Base-by-base conservation (phyloP, 177 flowering plant species). In the Telopea speciosissima region DNA sequence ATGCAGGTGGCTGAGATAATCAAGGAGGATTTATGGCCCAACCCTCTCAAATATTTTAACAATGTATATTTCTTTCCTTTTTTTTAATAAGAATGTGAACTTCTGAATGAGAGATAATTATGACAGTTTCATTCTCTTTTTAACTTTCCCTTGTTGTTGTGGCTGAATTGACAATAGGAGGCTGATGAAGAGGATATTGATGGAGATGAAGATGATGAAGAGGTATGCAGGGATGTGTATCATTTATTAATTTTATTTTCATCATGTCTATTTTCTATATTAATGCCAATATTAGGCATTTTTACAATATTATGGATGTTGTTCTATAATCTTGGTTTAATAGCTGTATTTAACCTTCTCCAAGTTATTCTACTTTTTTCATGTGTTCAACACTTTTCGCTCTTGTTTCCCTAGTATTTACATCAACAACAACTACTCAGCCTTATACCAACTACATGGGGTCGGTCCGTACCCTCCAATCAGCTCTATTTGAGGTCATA, bases 21-120 rank as follows among this genome's bases (percentile, higher is more conserved):
- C 70, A 87, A 89, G 84, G 93, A 89, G 70, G 93, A 89, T 66
- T 74, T 89, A 45, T 89, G 93, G 93, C 88, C 93, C 60, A 85
- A 87, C 75, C 95, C 95, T 68, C 86, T 90, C 52, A 82, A 77
- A 36, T 90, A 85, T 64, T 84, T 85, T 74, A 85, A 83, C 80
- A 83, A 84, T 80, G 93, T 89, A 81, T 76, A 28, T 62, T 40
- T 52, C 54, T 26, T 62, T 52, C 17, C 22, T 45, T 7, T 64
- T 25, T n/a, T 9, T n/a, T 26, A 42, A n/a, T 49, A 44, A 5
- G 25, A 23, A 66, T 19, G 4, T 66, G 45, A 19, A 52, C 1
- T 64, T 24, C 24, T 1, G 8, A 24, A 24, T 9, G 22, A 25
- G 10, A 19, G 9, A 8, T 21, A 36, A 36, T 49, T 16, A 26